Percentiles rank a stretch among this genome's conserved stretches.
Evolutionary conservation across 192 early-diverging fungal genomes (phyloP).

Genomic region (Geranomyces variabilis): DNA sequence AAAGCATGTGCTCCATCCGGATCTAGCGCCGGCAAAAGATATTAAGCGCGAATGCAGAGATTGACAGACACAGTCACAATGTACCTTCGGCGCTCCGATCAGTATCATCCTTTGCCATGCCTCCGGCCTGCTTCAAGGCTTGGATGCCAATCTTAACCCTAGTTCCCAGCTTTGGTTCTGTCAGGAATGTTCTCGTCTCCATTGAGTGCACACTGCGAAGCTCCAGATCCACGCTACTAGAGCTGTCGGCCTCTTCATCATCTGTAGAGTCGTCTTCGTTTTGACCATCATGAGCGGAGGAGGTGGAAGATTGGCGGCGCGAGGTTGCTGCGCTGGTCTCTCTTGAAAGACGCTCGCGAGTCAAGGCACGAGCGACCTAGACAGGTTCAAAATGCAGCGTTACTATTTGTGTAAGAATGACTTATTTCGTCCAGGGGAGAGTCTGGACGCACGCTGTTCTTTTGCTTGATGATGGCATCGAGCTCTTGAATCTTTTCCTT

Average conservation of each 20-base stretch:
- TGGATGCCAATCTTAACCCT: conserved; percentile 31
- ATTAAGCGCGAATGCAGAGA: too few relatives aligned
- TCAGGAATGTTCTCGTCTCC: conserved; percentile 51
- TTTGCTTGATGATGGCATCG: conserved; percentile 44
- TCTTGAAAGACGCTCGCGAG: conserved; percentile 30
- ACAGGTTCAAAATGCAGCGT: neutral
- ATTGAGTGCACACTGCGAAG: conserved; percentile 46
- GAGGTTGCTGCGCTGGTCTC: conserved; percentile 21
- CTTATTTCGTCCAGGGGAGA: neutral
- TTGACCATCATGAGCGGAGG: neutral
- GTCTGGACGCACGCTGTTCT: conserved; percentile 32
- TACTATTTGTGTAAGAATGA: neutral
- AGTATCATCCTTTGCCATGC: conserved; percentile 3
- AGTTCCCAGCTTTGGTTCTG: conserved; percentile 44
- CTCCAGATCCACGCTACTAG: conserved; percentile 30
- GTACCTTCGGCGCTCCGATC: conserved; percentile 10
- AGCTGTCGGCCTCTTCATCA: neutral
- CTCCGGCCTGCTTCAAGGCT: conserved; percentile 10
- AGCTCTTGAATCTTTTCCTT: conserved; percentile 44
- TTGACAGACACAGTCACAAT: too few relatives aligned
- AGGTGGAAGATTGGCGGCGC: neutral
- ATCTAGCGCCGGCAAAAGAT: too few relatives aligned
- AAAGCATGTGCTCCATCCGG: too few relatives aligned
- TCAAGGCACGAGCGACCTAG: conserved; percentile 32
- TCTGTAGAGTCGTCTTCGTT: conserved; percentile 28